phyloP scores from a whole-genome alignment of 257 asterid species.

The Capsicum baccatum region DNA sequence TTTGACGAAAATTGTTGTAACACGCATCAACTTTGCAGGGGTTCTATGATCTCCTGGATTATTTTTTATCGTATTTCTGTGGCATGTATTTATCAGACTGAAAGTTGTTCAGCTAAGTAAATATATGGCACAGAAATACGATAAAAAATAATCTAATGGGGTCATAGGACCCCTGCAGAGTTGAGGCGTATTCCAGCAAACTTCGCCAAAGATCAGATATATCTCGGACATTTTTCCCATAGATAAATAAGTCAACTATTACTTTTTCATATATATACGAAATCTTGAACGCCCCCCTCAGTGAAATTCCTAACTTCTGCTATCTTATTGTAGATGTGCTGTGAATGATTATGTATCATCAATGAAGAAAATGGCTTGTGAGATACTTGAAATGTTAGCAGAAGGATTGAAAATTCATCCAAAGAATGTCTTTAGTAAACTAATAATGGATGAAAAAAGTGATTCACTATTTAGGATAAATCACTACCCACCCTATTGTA shows the following conservation, averaged over 20 bases:
- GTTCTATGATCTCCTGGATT: no score
- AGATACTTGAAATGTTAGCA: conserved; percentile 47
- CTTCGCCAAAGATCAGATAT: no score
- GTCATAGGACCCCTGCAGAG: no score
- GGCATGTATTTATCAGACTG: no score
- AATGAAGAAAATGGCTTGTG: conserved; percentile 48
- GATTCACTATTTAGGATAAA: conserved; percentile 50
- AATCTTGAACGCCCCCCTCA: background rate
- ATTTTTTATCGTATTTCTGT: no score
- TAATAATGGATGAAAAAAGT: conserved; percentile 47
- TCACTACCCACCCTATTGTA: conserved; percentile 29
- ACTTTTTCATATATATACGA: background rate
- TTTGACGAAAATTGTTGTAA: no score
- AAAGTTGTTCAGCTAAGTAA: no score
- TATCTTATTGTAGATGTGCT: conserved; percentile 35
- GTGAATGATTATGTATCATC: conserved; percentile 42
- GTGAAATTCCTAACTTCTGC: background rate
- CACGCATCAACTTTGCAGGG: no score
- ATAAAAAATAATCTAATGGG: no score
- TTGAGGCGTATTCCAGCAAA: no score
- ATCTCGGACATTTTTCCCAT: no score
- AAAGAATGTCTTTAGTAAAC: conserved; percentile 45
- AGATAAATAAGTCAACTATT: background rate
- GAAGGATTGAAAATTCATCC: conserved; percentile 45
- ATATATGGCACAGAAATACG: no score